Percentiles rank a stretch among this genome's conserved stretches.
These are phyloP conservation scores for Mycosphaerella arachidis DNA, from an alignment of 2,329 filamentous ascomycete species.

Conservation along the genomic window DNA sequence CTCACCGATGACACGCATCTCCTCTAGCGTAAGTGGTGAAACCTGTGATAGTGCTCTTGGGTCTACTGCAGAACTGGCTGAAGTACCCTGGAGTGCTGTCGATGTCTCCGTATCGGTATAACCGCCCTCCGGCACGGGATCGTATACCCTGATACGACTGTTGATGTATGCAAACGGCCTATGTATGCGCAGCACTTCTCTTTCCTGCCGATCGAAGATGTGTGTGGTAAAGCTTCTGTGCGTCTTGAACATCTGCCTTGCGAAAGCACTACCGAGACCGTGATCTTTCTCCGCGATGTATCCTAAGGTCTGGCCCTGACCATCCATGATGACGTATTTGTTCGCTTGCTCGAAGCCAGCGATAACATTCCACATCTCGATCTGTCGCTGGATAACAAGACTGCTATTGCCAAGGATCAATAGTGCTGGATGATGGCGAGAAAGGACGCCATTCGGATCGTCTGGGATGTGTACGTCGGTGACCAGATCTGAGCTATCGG, in stretches of 20 bases:
- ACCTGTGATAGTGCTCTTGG: slow-evolving; percentile 46
- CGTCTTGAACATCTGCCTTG: slow-evolving; percentile 57
- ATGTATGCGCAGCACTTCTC: slow-evolving; percentile 59
- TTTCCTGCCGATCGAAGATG: slow-evolving; percentile 58
- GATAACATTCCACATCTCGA: slow-evolving; percentile 64
- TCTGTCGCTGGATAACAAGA: slow-evolving; percentile 58
- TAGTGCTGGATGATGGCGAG: slow-evolving; percentile 54
- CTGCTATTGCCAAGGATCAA: slow-evolving; percentile 57
- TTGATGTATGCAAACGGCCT: slow-evolving; percentile 62
- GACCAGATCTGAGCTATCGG: slow-evolving; percentile 47
- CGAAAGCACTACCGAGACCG: slow-evolving; percentile 53
- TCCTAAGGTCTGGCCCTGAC: slow-evolving; percentile 58
- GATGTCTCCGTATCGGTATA: slow-evolving; percentile 30
- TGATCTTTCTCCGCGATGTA: slow-evolving; percentile 62
- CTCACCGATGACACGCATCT: slow-evolving; percentile 61
- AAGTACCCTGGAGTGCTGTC: slow-evolving; percentile 43
- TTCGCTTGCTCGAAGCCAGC: slow-evolving; percentile 65
- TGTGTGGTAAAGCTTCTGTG: slow-evolving; percentile 62
- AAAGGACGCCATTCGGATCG: slow-evolving; percentile 57
- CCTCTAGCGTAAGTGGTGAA: slow-evolving; percentile 49
- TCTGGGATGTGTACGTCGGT: slow-evolving; percentile 59
- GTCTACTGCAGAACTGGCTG: slow-evolving; percentile 40
- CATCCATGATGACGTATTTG: slow-evolving; percentile 62
- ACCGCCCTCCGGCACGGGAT: slow-evolving; percentile 43
- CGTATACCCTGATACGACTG: slow-evolving; percentile 54